Percentiles rank a stretch among this genome's conserved stretches.
Evolutionary conservation across 2,329 filamentous ascomycete genomes (phyloP).

Genomic region (Alternaria angustiovoidea): DNA sequence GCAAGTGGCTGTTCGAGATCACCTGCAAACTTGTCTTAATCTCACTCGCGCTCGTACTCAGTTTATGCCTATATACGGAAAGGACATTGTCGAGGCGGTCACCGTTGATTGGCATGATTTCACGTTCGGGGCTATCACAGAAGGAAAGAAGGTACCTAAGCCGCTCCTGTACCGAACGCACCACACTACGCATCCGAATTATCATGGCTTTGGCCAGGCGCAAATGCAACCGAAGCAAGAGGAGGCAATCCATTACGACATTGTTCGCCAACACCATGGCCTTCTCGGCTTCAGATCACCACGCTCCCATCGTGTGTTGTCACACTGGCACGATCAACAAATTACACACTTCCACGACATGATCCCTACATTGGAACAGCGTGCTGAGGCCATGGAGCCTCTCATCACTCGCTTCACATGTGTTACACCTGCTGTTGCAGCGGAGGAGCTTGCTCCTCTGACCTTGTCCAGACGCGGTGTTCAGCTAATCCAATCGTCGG

Average conservation of each 20-base stretch:
- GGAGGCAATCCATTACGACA: slow-evolving; percentile 43
- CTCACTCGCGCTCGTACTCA: slow-evolving; percentile 83
- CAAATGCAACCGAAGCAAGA: slow-evolving; percentile 29
- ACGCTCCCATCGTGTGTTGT: slow-evolving; percentile 34
- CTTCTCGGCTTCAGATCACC: slow-evolving; percentile 43
- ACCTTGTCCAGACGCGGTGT: slow-evolving; percentile 67
- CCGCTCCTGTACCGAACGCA: slow-evolving; percentile 17
- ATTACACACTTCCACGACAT: slow-evolving; percentile 70
- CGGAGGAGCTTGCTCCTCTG: slow-evolving; percentile 75
- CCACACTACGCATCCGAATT: slow-evolving; percentile 17
- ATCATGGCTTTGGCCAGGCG: slow-evolving; percentile 31
- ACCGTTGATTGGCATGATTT: slow-evolving; percentile 62
- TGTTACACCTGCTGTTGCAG: slow-evolving; percentile 87
- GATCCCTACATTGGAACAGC: slow-evolving; percentile 77
- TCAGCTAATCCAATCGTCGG: slow-evolving; percentile 64
- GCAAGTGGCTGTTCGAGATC: slow-evolving; percentile 71
- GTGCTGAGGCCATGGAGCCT: slow-evolving; percentile 75
- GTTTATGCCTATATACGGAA: slow-evolving; percentile 81
- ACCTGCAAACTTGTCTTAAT: slow-evolving; percentile 81
- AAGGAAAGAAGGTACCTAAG: slow-evolving; percentile 42
- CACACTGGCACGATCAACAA: slow-evolving; percentile 76
- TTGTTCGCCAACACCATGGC: slow-evolving; percentile 51
- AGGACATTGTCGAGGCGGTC: slow-evolving; percentile 76
- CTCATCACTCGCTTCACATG: slow-evolving; percentile 89
- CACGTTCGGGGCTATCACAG: slow-evolving; percentile 51